These are phyloP conservation scores for Hortaea werneckii DNA, from an alignment of 2,329 filamentous ascomycete genomes.

Conservation along the genomic window DNA sequence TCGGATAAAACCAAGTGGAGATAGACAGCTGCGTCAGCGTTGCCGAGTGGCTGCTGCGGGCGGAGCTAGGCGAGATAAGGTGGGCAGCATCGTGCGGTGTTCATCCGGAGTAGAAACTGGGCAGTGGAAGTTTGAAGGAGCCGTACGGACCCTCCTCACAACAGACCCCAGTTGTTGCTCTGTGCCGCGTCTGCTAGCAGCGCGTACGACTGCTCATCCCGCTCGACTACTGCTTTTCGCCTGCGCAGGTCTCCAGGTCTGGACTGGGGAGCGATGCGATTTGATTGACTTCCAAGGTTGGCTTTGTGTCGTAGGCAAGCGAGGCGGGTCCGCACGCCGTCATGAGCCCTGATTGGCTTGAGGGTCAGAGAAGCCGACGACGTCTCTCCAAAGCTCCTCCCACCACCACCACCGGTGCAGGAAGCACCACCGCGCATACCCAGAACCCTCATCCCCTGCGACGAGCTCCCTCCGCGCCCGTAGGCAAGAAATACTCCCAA, in stretches of 20 bases:
- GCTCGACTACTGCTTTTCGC: background rate
- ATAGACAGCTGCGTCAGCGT: background rate
- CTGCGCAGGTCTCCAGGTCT: background rate
- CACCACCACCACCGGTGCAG: too few species aligned
- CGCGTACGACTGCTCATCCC: background rate
- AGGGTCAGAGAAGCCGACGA: background rate
- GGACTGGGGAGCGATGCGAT: background rate
- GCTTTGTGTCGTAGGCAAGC: background rate
- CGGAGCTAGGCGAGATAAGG: background rate
- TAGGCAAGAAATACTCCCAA: conserved; percentile 3
- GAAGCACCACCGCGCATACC: too few species aligned
- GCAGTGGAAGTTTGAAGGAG: too few species aligned
- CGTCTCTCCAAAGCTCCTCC: background rate
- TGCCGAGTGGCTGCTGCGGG: background rate
- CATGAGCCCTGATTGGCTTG: background rate
- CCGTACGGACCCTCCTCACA: too few species aligned
- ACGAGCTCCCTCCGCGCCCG: conserved; percentile 3
- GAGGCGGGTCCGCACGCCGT: background rate
- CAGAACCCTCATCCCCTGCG: background rate
- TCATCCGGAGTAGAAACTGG: too few species aligned
- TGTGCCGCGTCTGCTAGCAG: background rate
- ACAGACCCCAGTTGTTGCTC: too few species aligned
- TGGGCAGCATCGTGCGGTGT: background rate
- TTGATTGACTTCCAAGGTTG: background rate
- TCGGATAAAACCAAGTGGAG: too few species aligned